Evolutionary conservation across 805 yeast species (phyloP), one percentile per base, ranked within the genome.

Genomic region (Starmerella vitae): DNA sequence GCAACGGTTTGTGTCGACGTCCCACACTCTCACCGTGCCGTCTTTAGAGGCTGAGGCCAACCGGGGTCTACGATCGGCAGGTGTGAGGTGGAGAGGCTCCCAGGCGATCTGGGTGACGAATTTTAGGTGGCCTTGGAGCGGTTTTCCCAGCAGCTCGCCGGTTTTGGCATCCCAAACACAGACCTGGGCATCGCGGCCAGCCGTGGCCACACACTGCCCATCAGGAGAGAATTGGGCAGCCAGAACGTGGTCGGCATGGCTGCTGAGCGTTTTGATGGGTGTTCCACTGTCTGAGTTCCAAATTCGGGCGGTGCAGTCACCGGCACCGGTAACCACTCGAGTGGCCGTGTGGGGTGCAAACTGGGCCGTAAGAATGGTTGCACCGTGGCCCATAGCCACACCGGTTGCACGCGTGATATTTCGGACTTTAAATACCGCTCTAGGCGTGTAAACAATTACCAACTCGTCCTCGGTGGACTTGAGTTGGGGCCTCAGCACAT

Each of bases 201-300:
- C 98, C 1, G 98, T 88, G 10, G 98, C 98, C 34, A 91, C 73
- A 54, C 77, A 67, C 45, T 76, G 76, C 20, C 94, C 97, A 58
- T 83, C 81, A 3, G 98, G 96, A 17, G 93, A 78, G 78, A 93
- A 91, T 2, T 80, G 65, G 6, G 80, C 94, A 57, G 93, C 79
- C 33, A 91, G 64, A 5, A 91, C 97, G 95, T 96, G 91, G 62
- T 86, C 84, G 9, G 73, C 64, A 54, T 91, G 98, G 1, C 97
- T 97, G 4, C 66, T 54, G 37, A 91, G 63, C 0, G 93, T 82
- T 45, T 74, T 70, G 54, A 77, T 64, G 7, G 95, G 94, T 0
- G 98, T 91, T 49, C 83, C 91, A 0, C 97, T 86, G 52, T 84
- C 78, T 59, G 94, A 81, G 61, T 86, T 96, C 98, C 98, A 91